Evolutionary conservation across 163 green algal genomes (phyloP).

Genomic region (Scenedesmus sp.): DNA sequence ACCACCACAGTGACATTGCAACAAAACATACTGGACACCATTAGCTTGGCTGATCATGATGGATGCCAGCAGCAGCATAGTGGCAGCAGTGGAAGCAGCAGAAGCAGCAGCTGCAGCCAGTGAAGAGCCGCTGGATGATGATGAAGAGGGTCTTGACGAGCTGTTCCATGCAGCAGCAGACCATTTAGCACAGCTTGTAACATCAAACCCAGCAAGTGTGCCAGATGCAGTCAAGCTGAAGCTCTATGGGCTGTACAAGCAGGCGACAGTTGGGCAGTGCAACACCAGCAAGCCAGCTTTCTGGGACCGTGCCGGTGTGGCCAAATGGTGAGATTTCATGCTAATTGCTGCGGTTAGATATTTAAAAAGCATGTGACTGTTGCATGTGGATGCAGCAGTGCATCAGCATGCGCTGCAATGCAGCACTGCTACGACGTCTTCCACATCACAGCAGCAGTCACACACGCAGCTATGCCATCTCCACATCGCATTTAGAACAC

Average conservation of each 20-base stretch:
- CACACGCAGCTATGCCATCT: too few relatives aligned
- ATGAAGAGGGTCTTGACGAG: background rate
- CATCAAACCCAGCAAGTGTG: background rate
- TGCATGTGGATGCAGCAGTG: too few relatives aligned
- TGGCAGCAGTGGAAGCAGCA: background rate
- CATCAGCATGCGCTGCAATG: too few relatives aligned
- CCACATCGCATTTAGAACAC: too few relatives aligned
- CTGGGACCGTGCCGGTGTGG: conserved; percentile 63
- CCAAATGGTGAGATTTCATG: conserved; percentile 66
- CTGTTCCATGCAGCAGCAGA: conserved; percentile 38
- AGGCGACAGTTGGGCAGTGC: conserved; percentile 69
- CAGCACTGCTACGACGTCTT: too few relatives aligned
- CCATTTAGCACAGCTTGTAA: conserved; percentile 30
- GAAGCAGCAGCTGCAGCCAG: background rate
- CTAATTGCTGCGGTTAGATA: too few relatives aligned
- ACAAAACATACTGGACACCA: background rate
- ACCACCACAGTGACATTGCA: background rate
- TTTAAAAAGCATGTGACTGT: too few relatives aligned
- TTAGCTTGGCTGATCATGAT: background rate
- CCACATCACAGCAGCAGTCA: too few relatives aligned
- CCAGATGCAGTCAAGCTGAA: conserved; percentile 54
- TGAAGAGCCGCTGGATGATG: background rate
- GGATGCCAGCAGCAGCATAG: background rate
- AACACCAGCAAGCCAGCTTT: conserved; percentile 60
- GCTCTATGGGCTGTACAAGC: conserved; percentile 80